Evolutionary conservation across 1,284 basidiomycete species (phyloP).

Genomic region (Ustilago trichophora): DNA sequence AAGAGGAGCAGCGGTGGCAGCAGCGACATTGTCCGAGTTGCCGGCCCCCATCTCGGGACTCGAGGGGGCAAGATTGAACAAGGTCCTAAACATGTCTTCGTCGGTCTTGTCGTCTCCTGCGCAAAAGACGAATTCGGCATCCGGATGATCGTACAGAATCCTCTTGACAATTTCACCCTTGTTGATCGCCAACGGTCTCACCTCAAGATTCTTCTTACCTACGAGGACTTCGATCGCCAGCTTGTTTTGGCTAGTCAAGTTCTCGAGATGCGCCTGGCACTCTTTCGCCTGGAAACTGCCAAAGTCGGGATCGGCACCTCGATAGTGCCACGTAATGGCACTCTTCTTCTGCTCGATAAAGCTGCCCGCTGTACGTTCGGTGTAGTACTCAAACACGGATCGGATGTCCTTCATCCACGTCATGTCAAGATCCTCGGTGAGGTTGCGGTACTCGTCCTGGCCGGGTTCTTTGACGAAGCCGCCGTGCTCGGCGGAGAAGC

Average conservation of each 20-base stretch:
- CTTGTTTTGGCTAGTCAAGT: slow-evolving; percentile 70
- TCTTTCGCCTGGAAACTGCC: slow-evolving; percentile 76
- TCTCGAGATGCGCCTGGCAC: slow-evolving; percentile 94
- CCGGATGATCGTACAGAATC: slow-evolving; percentile 88
- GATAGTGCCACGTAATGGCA: slow-evolving; percentile 97
- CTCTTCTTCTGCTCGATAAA: slow-evolving; percentile 97
- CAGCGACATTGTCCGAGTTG: too few species aligned
- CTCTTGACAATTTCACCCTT: slow-evolving; percentile 98
- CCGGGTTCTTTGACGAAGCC: slow-evolving; percentile 83
- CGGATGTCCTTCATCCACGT: slow-evolving; percentile 95
- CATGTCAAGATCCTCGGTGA: slow-evolving; percentile 93
- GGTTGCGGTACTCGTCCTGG: slow-evolving; percentile 81
- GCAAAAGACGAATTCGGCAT: slow-evolving; percentile 94
- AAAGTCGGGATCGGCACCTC: slow-evolving; percentile 91
- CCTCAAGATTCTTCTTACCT: slow-evolving; percentile 98
- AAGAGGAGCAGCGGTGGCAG: too few species aligned
- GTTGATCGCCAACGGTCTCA: slow-evolving; percentile 91
- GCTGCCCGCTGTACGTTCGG: slow-evolving; percentile 88
- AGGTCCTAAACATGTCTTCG: slow-evolving; percentile 64
- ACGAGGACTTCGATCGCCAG: slow-evolving; percentile 67
- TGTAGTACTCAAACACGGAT: slow-evolving; percentile 95
- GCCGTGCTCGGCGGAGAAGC: slow-evolving; percentile 96
- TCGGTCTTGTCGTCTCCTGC: slow-evolving; percentile 95
- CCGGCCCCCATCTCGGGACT: slow-evolving; percentile 22
- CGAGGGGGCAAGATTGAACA: slow-evolving; percentile 47